Evolutionary conservation across 2,329 filamentous ascomycete genomes (phyloP), one percentile per base, ranked within the genome.

Genomic region (Aspergillus fructus): DNA sequence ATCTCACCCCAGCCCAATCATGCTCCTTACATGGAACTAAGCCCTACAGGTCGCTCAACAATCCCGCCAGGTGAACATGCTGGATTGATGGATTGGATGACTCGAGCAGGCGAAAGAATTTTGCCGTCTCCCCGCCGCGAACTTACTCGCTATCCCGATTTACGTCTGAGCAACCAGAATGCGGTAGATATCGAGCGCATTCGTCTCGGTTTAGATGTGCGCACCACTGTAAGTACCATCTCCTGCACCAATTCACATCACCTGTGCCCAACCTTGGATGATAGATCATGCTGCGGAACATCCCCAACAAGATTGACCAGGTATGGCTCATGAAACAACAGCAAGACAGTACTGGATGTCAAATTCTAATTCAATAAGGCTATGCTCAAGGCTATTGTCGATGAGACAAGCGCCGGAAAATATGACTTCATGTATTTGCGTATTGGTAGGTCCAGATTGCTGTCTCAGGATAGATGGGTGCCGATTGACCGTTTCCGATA

Each of bases 381-480:
- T 0, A 87, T 89, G 78, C 77, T 97, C 15, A 96, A 96, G 78
- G 76, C 80, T 0, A 87, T 96, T 55, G 81, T 97, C 13, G 90
- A 97, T 68, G 81, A 88, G 61, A 89, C 87, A 15, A 91, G 87
- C 71, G 85, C 83, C 75, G 92, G 91, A 30, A 88, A 89, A 61
- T 97, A 96, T 71, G 93, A 97, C 70, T 97, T 97, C 74, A 86
- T 96, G 81, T 99, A 99, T 72, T 78, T 97, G 52, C 88, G 94
- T 40, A 97, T 97, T 66, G 84, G 85, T 79, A 67, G 67, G 71
- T 62, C 17, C 61, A 23, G 13, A 17, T 3, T 19, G 34, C 40
- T 19, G 19, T n/a, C n/a, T 19, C 15, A 30, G 15, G 24, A 13
- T 40, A 12, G 39, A 15, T 33, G 17, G 52, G 21, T 15, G 54